Conservation (phyloP, 768 basidiomycete genomes). For the Dentipellis sp. region DNA sequence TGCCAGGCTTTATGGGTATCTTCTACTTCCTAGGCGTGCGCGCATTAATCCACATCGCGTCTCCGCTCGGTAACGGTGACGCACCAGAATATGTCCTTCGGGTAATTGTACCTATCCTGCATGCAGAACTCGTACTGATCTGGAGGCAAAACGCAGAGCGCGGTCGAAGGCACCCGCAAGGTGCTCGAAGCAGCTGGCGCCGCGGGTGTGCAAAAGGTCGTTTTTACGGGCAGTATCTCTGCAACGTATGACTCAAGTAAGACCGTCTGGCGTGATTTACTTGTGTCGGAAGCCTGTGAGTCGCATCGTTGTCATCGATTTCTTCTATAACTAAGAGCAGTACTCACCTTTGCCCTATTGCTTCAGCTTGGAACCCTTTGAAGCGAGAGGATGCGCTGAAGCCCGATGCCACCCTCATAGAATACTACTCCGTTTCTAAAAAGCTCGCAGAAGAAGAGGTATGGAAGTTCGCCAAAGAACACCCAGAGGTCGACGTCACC, state of each 20-base stretch:
- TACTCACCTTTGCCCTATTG: background rate
- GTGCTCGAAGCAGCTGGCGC: slow-evolving; percentile 7
- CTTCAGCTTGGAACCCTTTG: background rate
- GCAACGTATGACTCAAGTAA: background rate
- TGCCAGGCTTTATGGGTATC: too few relatives aligned
- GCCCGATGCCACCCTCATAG: background rate
- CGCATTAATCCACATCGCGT: slow-evolving; percentile 11
- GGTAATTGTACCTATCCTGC: background rate
- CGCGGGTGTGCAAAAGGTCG: slow-evolving; percentile 3
- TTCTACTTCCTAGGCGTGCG: slow-evolving; percentile 1
- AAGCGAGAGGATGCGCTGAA: background rate
- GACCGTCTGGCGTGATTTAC: background rate
- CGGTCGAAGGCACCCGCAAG: slow-evolving; percentile 8
- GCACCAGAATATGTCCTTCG: background rate
- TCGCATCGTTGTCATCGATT: background rate
- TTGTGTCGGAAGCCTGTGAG: background rate
- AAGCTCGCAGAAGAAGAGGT: background rate
- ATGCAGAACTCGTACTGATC: background rate
- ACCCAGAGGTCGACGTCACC: slow-evolving; percentile 1
- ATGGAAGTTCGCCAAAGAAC: background rate
- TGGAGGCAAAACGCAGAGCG: slow-evolving; percentile 8
- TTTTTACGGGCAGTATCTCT: slow-evolving; percentile 7
- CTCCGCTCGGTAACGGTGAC: slow-evolving; percentile 1
- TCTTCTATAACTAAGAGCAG: background rate
- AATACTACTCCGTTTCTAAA: background rate